Conservation (phyloP, 768 basidiomycete species). For the Neoboletus brunneissimus region DNA sequence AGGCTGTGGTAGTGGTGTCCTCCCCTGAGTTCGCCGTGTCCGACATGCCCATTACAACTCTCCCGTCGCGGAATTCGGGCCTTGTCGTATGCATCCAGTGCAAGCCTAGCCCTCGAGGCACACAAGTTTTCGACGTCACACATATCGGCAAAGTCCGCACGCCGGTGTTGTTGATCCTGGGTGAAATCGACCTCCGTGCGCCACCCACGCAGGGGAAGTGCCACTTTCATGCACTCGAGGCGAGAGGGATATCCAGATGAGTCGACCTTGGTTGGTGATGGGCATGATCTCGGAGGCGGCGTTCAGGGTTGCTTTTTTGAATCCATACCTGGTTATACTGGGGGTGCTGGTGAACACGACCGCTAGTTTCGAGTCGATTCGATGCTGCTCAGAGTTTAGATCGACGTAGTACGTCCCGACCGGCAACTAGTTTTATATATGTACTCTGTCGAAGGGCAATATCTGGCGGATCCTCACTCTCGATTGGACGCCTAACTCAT, state of each 20-base stretch:
- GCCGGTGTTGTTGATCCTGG: conserved; percentile 56
- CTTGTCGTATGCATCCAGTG: conserved; percentile 30
- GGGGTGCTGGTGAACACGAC: too few relatives aligned
- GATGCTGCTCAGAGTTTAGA: too few relatives aligned
- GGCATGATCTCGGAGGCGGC: too few relatives aligned
- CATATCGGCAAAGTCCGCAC: conserved; percentile 47
- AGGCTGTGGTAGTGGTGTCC: conserved; percentile 57
- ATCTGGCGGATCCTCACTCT: neutral
- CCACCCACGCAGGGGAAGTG: conserved; percentile 53
- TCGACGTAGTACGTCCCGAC: too few relatives aligned
- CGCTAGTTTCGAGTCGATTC: too few relatives aligned
- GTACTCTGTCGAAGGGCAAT: too few relatives aligned
- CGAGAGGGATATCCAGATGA: too few relatives aligned
- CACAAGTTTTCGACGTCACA: conserved; percentile 38
- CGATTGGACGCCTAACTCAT: neutral
- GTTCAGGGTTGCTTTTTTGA: too few relatives aligned
- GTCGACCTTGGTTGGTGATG: too few relatives aligned
- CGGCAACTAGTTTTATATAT: neutral
- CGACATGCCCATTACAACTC: conserved; percentile 70
- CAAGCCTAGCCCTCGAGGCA: conserved; percentile 36
- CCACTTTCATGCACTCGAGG: conserved; percentile 33
- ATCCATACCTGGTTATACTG: too few relatives aligned
- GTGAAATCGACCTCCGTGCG: conserved; percentile 50
- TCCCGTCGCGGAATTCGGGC: conserved; percentile 38
- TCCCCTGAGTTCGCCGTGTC: conserved; percentile 45